Conservation (phyloP, 805 yeast genomes). For the Ogataea nakhonphanomensis region DNA sequence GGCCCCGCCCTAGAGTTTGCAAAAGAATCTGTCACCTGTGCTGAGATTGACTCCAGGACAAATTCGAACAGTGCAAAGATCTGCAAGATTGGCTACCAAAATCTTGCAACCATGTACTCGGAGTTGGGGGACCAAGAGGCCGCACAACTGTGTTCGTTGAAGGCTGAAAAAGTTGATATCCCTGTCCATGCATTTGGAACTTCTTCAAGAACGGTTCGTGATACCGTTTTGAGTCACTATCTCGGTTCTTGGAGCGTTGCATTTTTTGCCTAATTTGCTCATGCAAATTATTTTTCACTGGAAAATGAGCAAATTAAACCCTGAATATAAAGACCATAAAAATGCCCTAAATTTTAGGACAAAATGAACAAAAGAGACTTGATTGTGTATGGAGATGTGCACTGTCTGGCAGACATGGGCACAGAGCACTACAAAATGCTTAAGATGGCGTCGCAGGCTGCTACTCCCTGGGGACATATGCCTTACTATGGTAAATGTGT, state of each 20-base stretch:
- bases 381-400: conserved; percentile 32
- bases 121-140: conserved; percentile 29
- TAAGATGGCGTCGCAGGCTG: conserved; percentile 30
- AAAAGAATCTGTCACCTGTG: conserved; percentile 35
- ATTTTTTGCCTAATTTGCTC: conserved; percentile 24
- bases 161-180: conserved; percentile 28
- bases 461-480: conserved; percentile 29
- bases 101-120: conserved; percentile 34
- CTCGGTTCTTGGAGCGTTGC: conserved; percentile 35
- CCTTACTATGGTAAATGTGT: conserved; percentile 37
- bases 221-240: conserved; percentile 32
- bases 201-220: conserved; percentile 25
- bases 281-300: background rate
- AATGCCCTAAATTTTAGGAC: background rate
- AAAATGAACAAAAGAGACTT: conserved; percentile 15
- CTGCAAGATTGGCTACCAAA: conserved; percentile 35
- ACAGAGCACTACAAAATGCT: conserved; percentile 25
- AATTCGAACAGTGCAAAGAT: conserved; percentile 38
- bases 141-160: conserved; percentile 23
- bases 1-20: conserved; percentile 39
- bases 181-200: conserved; percentile 30
- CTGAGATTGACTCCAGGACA: conserved; percentile 30
- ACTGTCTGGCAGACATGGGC: conserved; percentile 36
- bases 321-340: conserved; percentile 1
- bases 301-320: conserved; percentile 13